These are phyloP conservation scores for Zygnema circumcarinatum DNA, from an alignment of 139 green algal species.

Conservation along the genomic window DNA sequence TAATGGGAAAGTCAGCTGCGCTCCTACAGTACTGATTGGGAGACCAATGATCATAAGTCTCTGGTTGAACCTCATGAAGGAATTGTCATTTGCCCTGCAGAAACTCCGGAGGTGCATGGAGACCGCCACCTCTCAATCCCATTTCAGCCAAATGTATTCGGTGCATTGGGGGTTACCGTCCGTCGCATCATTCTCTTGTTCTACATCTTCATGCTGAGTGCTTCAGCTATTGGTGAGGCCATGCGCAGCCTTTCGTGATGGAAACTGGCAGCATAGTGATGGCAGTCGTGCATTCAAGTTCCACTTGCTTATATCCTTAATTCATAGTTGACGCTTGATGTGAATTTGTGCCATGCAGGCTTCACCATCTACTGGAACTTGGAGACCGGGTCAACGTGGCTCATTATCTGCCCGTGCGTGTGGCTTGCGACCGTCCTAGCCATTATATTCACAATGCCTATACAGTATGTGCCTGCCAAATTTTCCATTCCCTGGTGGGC, in stretches of 20 bases:
- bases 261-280: too few relatives aligned
- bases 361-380: conserved; percentile 48
- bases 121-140: not conserved
- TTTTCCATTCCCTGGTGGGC: conserved; percentile 18
- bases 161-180: not conserved
- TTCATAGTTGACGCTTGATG: too few relatives aligned
- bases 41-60: too few relatives aligned
- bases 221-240: not conserved
- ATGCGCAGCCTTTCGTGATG: too few relatives aligned
- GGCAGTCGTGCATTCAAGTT: too few relatives aligned
- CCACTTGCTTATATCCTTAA: too few relatives aligned
- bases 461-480: conserved; percentile 31
- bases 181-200: not conserved
- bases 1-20: too few relatives aligned
- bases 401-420: not conserved
- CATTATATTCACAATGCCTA: conserved; percentile 37
- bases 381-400: conserved; percentile 14
- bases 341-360: too few relatives aligned
- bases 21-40: too few relatives aligned
- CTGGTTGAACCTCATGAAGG: too few relatives aligned
- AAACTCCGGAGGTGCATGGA: not conserved
- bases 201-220: conserved; percentile 1
- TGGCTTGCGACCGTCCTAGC: not conserved
- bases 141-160: not conserved
- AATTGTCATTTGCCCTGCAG: too few relatives aligned